Evolutionary conservation across 169 alveolate genomes (phyloP).

Genomic region (Cryptosporidium bovis): DNA sequence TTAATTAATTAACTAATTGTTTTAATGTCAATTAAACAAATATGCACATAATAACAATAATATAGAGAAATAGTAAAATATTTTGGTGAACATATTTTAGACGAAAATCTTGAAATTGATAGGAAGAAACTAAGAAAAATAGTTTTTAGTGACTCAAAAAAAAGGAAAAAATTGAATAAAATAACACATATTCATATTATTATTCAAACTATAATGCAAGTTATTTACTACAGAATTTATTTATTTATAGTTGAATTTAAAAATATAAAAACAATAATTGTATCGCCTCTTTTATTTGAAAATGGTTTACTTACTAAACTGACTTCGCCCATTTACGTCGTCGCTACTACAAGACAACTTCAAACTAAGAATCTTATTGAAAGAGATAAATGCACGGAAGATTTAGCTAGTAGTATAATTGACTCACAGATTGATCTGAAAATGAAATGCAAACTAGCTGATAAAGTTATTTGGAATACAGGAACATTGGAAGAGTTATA

Average conservation of each 20-base stretch:
- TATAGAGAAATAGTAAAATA: conserved; percentile 69
- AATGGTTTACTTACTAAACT: conserved; percentile 78
- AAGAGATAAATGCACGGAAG: conserved; percentile 74
- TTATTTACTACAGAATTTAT: conserved; percentile 76
- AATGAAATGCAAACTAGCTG: conserved; percentile 75
- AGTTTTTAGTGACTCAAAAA: conserved; percentile 76
- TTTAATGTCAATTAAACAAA: no score
- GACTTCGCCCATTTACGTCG: conserved; percentile 84
- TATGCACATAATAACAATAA: background rate
- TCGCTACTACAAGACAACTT: conserved; percentile 74
- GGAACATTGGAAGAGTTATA: conserved; percentile 46
- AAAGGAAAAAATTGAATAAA: conserved; percentile 77
- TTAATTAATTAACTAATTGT: background rate
- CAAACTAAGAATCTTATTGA: conserved; percentile 75
- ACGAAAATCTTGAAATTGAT: conserved; percentile 77
- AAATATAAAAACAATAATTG: conserved; percentile 74
- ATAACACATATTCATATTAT: conserved; percentile 82
- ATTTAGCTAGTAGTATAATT: conserved; percentile 14
- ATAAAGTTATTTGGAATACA: conserved; percentile 73
- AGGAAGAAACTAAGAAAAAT: conserved; percentile 81
- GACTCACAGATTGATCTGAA: conserved; percentile 52
- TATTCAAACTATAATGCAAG: conserved; percentile 72
- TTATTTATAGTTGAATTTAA: conserved; percentile 35
- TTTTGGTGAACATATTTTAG: conserved; percentile 80
- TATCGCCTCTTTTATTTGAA: conserved; percentile 87